phyloP scores from a whole-genome alignment of 257 asterid genomes.

The Mitragyna speciosa region DNA sequence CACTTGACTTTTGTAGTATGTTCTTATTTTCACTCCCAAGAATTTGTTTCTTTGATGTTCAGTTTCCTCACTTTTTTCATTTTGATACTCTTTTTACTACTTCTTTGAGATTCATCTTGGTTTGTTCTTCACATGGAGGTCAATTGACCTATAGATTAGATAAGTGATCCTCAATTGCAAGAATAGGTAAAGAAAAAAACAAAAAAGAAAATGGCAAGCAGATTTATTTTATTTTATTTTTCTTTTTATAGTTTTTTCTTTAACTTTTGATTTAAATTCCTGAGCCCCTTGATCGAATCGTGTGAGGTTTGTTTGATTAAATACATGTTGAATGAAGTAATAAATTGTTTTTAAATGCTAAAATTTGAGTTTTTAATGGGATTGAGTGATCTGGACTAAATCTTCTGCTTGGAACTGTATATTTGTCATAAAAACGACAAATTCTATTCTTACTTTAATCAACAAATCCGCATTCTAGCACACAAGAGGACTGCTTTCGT shows the following conservation, averaged over 20 bases:
- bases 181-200: not conserved
- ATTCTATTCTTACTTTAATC: not conserved
- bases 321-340: not conserved
- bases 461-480: not conserved
- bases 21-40: not conserved
- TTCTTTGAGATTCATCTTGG: not conserved
- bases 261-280: too few relatives aligned
- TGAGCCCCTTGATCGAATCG: not conserved
- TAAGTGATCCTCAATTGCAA: not conserved
- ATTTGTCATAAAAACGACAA: not conserved
- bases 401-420: not conserved
- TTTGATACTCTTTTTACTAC: not conserved
- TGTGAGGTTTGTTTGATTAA: not conserved
- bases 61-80: not conserved
- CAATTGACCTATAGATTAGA: not conserved
- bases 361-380: not conserved
- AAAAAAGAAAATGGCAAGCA: not conserved
- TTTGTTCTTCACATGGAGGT: not conserved
- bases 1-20: not conserved
- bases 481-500: not conserved
- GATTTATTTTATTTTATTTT: not conserved
- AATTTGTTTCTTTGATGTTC: not conserved
- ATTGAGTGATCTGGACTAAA: not conserved
- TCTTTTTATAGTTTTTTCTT: too few relatives aligned
- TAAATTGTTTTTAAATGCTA: not conserved